phyloP scores from a whole-genome alignment of 805 yeast genomes.

The Pichia insulana region DNA sequence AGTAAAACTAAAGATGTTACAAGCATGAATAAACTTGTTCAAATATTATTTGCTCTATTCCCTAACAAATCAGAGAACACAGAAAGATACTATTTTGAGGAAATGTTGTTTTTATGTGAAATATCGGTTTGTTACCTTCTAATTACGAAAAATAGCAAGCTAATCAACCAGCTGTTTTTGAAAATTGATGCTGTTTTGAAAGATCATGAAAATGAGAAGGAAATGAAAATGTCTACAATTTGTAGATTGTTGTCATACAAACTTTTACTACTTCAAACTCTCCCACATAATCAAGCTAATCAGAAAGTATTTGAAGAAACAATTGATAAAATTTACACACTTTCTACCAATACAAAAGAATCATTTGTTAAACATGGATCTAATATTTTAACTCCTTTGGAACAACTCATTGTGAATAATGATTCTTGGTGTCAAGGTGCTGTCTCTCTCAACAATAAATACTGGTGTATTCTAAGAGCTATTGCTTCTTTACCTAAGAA shows the following conservation, averaged over 20 bases:
- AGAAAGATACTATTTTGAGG: conserved; percentile 21
- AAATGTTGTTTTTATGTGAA: conserved; percentile 26
- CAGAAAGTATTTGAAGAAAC: conserved; percentile 17
- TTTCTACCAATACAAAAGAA: conserved; percentile 29
- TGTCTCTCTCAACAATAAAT: conserved; percentile 31
- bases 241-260: conserved; percentile 43
- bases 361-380: conserved; percentile 36
- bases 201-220: conserved; percentile 15
- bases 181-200: conserved; percentile 18
- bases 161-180: conserved; percentile 16
- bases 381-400: conserved; percentile 38
- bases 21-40: conserved; percentile 29
- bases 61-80: conserved; percentile 26
- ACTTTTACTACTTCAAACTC: conserved; percentile 37
- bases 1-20: conserved; percentile 27
- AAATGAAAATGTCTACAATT: conserved; percentile 20
- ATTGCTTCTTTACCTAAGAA: conserved; percentile 37
- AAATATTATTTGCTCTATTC: conserved; percentile 27
- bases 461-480: conserved; percentile 40
- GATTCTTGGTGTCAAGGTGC: conserved; percentile 33
- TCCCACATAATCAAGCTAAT: conserved; percentile 24
- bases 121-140: conserved; percentile 25
- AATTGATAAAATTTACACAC: conserved; percentile 17
- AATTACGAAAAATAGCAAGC: conserved; percentile 20
- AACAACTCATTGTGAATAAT: conserved; percentile 38